phyloP scores from a whole-genome alignment of 176 grass and related monocot species.

The Carex myosuroides region DNA sequence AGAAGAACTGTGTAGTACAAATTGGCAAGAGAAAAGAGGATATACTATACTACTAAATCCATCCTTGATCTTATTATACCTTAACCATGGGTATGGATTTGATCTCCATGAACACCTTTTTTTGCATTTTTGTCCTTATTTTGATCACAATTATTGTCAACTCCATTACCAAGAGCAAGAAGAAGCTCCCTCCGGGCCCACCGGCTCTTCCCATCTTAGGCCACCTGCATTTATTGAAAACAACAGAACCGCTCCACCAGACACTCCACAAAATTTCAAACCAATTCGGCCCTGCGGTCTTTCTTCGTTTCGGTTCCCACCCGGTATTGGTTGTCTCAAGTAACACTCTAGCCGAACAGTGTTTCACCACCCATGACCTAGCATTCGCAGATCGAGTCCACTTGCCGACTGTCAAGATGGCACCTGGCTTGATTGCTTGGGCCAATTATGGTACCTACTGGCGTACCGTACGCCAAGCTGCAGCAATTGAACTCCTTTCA shows the following conservation, averaged over 20 bases:
- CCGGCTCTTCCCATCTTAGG: slow-evolving; percentile 19
- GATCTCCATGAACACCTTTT: not conserved
- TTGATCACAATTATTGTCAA: not conserved
- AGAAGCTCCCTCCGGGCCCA: slow-evolving; percentile 8
- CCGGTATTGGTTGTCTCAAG: slow-evolving; percentile 22
- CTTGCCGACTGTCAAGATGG: not conserved
- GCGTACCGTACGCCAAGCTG: no score
- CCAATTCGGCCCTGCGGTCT: not conserved
- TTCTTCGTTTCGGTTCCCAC: slow-evolving; percentile 21
- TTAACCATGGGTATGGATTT: slow-evolving; percentile 9
- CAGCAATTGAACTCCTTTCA: no score
- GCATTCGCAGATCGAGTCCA: slow-evolving; percentile 20
- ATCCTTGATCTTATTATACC: not conserved
- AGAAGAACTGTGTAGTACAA: no score
- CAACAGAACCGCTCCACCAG: slow-evolving; percentile 14
- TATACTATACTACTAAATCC: no score
- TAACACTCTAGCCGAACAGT: slow-evolving; percentile 16
- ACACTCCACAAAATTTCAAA: slow-evolving; percentile 3
- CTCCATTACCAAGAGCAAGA: slow-evolving; percentile 1
- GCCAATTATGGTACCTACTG: no score
- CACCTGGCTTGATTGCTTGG: not conserved
- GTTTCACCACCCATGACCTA: slow-evolving; percentile 27
- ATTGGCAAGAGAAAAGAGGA: no score
- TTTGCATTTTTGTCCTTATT: not conserved
- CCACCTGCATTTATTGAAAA: slow-evolving; percentile 13